Base-by-base conservation (phyloP, 192 early-diverging fungal genomes). In the Allomyces javanicus region DNA sequence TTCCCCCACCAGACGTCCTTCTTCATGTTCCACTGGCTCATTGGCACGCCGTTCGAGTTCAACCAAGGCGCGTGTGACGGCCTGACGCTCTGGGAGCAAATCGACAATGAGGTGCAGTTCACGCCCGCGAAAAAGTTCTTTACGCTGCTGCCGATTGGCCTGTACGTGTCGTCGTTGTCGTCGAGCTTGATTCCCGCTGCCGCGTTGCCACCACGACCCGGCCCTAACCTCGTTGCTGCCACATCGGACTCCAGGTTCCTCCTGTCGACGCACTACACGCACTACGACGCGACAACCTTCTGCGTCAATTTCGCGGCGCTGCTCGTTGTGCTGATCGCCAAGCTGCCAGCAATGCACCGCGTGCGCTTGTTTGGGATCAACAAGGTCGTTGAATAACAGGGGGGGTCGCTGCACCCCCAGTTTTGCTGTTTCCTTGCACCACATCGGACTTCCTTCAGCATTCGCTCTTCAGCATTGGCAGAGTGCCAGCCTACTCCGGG, bases 61-160 rank as follows among this genome's bases (percentile, higher is more conserved):
- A 88, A 91, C 70, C 91, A 95, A 76, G 91, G 91, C 62, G 93
- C 91, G 4, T 94, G 89, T 66, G 89, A 92, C 71, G 88, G 87
- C 64, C 73, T 94, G 55, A 99, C 94, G 22, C 81, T 99, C 61
- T 99, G 96, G 96, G 94, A 99, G 75, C 96, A 99, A 78, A 94
- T 99, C 72, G 96, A 99, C 78, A 87, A 92, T 67, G 94, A 94
- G 44, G 89, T 86, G 63, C 91, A 96, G 70, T 96, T 96, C 73
- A 99, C 96, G 27, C 91, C 94, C n/a, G 88, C 94, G 67, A 92
- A 93, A 74, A 99, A 99, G 74, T 99, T 91, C 73, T 76, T 96
- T 58, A 96, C 92, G 21, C 87, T 87, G n/a, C 83, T 94, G 22
- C 96, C 96, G 12, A 91, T 96, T 63, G 73, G 85, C 67, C 75